Evolutionary conservation across 2,329 filamentous ascomycete species (phyloP).

Genomic region (Cladosporium halotolerans): DNA sequence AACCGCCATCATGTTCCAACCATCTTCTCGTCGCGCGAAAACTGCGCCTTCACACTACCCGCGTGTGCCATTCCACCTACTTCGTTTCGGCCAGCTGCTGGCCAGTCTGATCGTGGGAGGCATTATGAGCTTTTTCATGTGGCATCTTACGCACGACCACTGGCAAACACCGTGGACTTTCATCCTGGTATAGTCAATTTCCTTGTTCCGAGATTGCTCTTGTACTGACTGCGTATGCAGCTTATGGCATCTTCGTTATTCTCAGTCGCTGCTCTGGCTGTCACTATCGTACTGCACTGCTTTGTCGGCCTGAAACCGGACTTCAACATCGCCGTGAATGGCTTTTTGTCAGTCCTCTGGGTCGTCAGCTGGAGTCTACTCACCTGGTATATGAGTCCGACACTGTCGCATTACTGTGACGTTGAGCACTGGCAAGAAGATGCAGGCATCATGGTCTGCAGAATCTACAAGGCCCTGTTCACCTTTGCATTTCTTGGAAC

Average conservation of each 20-base stretch:
- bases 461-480: constrained; percentile 56
- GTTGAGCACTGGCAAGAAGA: constrained; percentile 47
- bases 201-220: not conserved
- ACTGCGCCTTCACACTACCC: constrained; percentile 40
- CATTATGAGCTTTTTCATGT: constrained; percentile 52
- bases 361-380: constrained; percentile 46
- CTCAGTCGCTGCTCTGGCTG: constrained; percentile 42
- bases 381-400: constrained; percentile 48
- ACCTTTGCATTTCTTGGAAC: constrained; percentile 47
- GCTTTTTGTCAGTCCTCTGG: constrained; percentile 47
- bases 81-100: constrained; percentile 37
- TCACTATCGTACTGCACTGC: constrained; percentile 48
- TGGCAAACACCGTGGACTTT: constrained; percentile 55
- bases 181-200: constrained; percentile 41
- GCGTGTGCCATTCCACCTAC: constrained; percentile 36
- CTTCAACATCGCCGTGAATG: constrained; percentile 47
- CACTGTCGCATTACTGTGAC: constrained; percentile 47
- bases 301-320: constrained; percentile 47
- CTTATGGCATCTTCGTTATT: constrained; percentile 47
- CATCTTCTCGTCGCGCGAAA: constrained; percentile 20
- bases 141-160: constrained; percentile 45
- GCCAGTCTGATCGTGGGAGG: constrained; percentile 45
- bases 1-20: constrained; percentile 3
- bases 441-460: constrained; percentile 50
- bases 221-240: constrained; percentile 28